Conservation (phyloP, 2,329 filamentous ascomycete species). For the Sordariomycetes sp. region DNA sequence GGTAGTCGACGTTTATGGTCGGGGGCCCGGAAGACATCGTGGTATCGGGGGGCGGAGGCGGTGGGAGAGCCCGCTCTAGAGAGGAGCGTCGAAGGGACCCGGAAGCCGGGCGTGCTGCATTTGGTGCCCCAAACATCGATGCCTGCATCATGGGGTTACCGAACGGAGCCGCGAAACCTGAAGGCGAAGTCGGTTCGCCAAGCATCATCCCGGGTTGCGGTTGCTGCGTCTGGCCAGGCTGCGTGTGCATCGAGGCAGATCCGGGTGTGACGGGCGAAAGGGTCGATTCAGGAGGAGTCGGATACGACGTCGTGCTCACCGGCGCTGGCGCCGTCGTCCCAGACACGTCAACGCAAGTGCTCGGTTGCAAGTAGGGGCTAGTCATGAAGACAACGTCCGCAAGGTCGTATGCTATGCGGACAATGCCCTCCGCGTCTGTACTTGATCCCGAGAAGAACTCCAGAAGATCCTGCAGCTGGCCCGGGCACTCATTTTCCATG, state of each 20-base stretch:
- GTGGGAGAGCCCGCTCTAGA: conserved; percentile 20
- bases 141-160: conserved; percentile 16
- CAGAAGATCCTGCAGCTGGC: conserved; percentile 49
- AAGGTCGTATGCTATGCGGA: conserved; percentile 43
- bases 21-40: conserved; percentile 11
- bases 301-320: conserved; percentile 6
- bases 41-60: conserved; percentile 13
- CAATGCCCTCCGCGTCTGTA: conserved; percentile 42
- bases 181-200: conserved; percentile 10
- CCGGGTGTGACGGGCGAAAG: conserved; percentile 11
- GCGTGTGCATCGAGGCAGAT: conserved; percentile 8
- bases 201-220: conserved; percentile 12
- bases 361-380: conserved; percentile 15
- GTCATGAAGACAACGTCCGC: conserved; percentile 30
- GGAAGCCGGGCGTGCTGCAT: conserved; percentile 16
- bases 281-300: conserved; percentile 11
- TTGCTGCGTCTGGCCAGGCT: conserved; percentile 17
- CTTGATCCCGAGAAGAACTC: conserved; percentile 49
- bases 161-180: conserved; percentile 16
- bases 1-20: conserved; percentile 30
- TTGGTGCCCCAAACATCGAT: conserved; percentile 6
- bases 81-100: conserved; percentile 12
- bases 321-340: conserved; percentile 7
- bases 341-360: background rate
- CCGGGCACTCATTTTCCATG: conserved; percentile 47